These are phyloP conservation scores for Scenedesmus sp. DNA, from an alignment of 163 green algal genomes.

Conservation along the genomic window DNA sequence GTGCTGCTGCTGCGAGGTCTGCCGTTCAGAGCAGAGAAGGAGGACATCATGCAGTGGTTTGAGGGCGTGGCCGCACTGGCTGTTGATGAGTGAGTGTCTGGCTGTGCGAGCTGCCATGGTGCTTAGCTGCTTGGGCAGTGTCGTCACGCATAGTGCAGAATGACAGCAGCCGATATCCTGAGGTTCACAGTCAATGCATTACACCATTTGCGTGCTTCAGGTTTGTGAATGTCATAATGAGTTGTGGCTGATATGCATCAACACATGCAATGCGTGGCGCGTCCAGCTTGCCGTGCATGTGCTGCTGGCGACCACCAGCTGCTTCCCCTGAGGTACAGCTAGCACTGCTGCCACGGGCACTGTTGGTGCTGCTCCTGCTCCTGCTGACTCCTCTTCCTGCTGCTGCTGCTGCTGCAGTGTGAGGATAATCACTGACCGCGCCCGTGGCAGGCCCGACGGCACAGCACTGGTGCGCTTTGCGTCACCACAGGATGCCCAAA, in stretches of 20 bases:
- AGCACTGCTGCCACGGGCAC: too few species aligned
- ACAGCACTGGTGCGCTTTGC: constrained; percentile 91
- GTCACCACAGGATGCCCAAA: constrained; percentile 71
- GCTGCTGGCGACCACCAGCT: too few species aligned
- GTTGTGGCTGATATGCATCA: not conserved
- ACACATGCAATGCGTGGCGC: not conserved
- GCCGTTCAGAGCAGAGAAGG: constrained; percentile 83
- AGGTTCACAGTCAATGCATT: not conserved
- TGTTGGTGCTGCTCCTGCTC: not conserved
- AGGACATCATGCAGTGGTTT: constrained; percentile 91
- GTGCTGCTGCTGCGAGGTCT: constrained; percentile 93
- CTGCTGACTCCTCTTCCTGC: not conserved
- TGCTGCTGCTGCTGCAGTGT: constrained; percentile 1
- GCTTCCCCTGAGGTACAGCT: not conserved
- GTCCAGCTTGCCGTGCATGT: not conserved
- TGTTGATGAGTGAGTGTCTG: constrained; percentile 66
- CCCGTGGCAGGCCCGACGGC: constrained; percentile 80
- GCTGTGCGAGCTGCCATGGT: too few species aligned
- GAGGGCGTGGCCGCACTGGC: constrained; percentile 71
- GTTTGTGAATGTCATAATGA: too few species aligned
- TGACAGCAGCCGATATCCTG: too few species aligned
- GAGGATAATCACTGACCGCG: constrained; percentile 57
- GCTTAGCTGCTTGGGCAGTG: too few species aligned
- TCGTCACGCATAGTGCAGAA: not conserved
- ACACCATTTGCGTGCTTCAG: too few species aligned